These are phyloP conservation scores for Setomelanomma holmii DNA, from an alignment of 2,329 filamentous ascomycete species.

Conservation along the genomic window DNA sequence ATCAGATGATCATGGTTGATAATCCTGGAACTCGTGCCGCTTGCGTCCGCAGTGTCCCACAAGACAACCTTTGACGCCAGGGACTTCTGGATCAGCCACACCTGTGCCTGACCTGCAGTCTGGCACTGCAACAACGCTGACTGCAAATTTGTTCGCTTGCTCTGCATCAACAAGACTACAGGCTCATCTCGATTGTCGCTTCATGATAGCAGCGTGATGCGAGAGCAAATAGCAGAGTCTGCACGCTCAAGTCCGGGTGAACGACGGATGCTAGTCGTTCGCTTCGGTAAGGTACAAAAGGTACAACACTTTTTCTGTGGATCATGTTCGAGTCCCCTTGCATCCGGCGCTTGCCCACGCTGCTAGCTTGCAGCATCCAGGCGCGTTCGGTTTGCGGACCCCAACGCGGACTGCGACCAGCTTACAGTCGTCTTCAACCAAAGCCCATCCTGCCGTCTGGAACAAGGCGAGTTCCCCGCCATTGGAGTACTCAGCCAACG, in stretches of 20 bases:
- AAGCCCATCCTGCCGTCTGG: slow-evolving; percentile 15
- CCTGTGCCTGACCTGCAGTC: slow-evolving; percentile 7
- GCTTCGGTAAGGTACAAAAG: slow-evolving; percentile 51
- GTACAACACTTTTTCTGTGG: slow-evolving; percentile 40
- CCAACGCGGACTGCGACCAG: slow-evolving; percentile 13
- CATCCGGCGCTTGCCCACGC: slow-evolving; percentile 39
- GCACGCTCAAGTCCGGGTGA: slow-evolving; percentile 19
- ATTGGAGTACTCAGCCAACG: slow-evolving; percentile 16
- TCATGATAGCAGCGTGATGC: no score
- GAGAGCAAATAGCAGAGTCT: slow-evolving; percentile 8
- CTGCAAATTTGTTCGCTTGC: no score
- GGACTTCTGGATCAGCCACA: slow-evolving; percentile 13
- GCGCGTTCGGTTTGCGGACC: slow-evolving; percentile 17
- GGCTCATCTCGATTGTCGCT: no score
- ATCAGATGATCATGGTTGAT: slow-evolving; percentile 23
- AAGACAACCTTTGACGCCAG: slow-evolving; percentile 14
- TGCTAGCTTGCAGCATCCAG: slow-evolving; percentile 37
- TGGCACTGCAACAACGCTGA: not conserved
- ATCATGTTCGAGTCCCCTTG: slow-evolving; percentile 47
- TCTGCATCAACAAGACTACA: no score
- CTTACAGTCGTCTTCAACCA: slow-evolving; percentile 24
- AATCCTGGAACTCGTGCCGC: slow-evolving; percentile 9
- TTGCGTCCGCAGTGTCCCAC: slow-evolving; percentile 7
- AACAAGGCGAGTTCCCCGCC: slow-evolving; percentile 5
- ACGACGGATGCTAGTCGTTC: slow-evolving; percentile 41